Conservation (phyloP, 2,329 filamentous ascomycete species). For the Lasiodiplodia hormozganensis region DNA sequence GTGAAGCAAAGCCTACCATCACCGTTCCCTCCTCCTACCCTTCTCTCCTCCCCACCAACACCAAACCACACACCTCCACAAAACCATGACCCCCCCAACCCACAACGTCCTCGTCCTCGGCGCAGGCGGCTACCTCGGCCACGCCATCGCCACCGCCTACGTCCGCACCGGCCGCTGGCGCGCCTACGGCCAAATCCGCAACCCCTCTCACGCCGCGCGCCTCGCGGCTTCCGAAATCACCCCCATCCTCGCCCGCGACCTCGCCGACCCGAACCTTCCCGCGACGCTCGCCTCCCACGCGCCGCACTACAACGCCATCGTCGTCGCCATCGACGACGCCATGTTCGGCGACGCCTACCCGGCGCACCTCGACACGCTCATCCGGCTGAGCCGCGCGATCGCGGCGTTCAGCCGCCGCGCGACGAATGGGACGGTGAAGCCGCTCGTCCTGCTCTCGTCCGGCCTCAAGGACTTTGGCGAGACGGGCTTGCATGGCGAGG, state of each 20-base stretch:
- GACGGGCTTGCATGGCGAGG: not conserved
- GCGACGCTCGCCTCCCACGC: not conserved
- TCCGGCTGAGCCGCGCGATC: not conserved
- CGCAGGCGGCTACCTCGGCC: not conserved
- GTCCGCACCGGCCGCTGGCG: not conserved
- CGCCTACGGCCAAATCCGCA: not conserved
- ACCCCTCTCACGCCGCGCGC: too few relatives aligned
- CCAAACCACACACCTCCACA: not conserved
- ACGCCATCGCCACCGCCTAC: not conserved
- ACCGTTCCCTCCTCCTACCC: too few relatives aligned
- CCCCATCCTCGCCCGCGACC: not conserved
- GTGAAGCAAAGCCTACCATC: too few relatives aligned
- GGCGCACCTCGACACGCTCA: not conserved
- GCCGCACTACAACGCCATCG: not conserved
- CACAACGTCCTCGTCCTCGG: not conserved
- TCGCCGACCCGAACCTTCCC: not conserved
- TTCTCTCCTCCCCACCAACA: not conserved
- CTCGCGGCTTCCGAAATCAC: not conserved
- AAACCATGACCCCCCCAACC: not conserved
- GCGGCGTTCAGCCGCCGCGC: not conserved
- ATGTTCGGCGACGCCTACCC: not conserved
- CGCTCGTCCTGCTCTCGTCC: not conserved
- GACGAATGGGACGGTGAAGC: not conserved
- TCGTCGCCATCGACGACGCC: not conserved
- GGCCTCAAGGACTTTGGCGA: conserved; percentile 1